A percentile compares a stretch with the other conserved stretches of the same genome.
These are phyloP conservation scores for Neonectria punicea DNA, from an alignment of 2,329 filamentous ascomycete species.

Conservation along the genomic window DNA sequence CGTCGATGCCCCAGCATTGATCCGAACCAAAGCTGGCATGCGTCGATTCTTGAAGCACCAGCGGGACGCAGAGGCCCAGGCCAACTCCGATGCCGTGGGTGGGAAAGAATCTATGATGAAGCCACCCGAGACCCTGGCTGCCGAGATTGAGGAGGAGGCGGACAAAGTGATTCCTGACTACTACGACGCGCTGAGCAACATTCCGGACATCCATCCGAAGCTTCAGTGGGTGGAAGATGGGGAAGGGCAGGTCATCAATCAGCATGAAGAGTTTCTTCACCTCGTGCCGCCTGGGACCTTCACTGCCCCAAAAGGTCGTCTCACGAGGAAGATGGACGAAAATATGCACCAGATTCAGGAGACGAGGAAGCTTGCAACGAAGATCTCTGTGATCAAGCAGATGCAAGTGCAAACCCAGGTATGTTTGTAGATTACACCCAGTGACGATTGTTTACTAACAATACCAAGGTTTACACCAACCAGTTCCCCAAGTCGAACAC, in stretches of 20 bases:
- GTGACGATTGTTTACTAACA: constrained; percentile 19
- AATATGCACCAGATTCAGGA: constrained; percentile 98
- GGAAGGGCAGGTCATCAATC: constrained; percentile 89
- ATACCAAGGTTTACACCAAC: constrained; percentile 85
- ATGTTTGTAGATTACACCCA: constrained; percentile 43
- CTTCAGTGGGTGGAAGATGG: constrained; percentile 90
- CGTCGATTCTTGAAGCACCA: constrained; percentile 85
- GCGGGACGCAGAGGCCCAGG: constrained; percentile 69
- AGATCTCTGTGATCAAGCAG: constrained; percentile 98
- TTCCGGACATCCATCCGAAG: constrained; percentile 83
- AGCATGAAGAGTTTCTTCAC: constrained; percentile 84
- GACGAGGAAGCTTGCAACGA: constrained; percentile 93
- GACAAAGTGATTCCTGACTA: constrained; percentile 92
- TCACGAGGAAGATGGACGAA: constrained; percentile 84
- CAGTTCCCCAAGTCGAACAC: constrained; percentile 98
- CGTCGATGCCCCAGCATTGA: constrained; percentile 84
- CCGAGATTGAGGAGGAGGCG: constrained; percentile 92
- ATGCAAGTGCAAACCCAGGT: constrained; percentile 99
- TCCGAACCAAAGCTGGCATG: constrained; percentile 90
- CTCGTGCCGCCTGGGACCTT: constrained; percentile 82
- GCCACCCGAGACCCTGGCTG: constrained; percentile 81
- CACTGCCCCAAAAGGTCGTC: constrained; percentile 75
- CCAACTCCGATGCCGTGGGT: constrained; percentile 52
- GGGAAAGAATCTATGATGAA: constrained; percentile 60
- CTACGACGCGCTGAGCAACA: constrained; percentile 86